Evolutionary conservation across 345 rosid genomes (phyloP).

Genomic region (Noccaea caerulescens): DNA sequence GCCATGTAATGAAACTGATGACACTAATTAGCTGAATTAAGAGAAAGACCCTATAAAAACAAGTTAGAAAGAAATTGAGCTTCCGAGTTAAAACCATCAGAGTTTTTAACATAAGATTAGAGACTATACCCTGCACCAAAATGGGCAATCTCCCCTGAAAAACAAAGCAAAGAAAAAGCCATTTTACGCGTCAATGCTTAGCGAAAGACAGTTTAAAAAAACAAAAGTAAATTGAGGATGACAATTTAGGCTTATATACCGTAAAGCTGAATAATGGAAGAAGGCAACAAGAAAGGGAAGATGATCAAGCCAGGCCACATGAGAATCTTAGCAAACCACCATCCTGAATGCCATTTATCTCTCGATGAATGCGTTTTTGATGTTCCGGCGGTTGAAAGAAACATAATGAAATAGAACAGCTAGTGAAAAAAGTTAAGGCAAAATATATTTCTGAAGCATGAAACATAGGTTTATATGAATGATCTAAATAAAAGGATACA

Average conservation of each 20-base stretch:
- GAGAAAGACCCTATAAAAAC: constrained; percentile 83
- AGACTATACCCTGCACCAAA: constrained; percentile 91
- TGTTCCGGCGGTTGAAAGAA: constrained; percentile 67
- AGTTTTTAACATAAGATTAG: constrained; percentile 21
- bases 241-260: constrained; percentile 49
- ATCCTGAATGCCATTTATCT: constrained; percentile 91
- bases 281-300: constrained; percentile 70
- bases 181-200: background rate
- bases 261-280: constrained; percentile 66
- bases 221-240: background rate
- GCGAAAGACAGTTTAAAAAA: background rate
- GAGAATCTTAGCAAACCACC: constrained; percentile 77
- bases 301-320: constrained; percentile 61
- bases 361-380: constrained; percentile 59
- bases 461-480: background rate
- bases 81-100: constrained; percentile 30
- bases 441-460: constrained; percentile 10
- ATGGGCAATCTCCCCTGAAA: constrained; percentile 89
- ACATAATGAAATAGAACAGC: constrained; percentile 77
- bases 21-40: constrained; percentile 87
- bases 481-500: constrained; percentile 60
- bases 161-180: constrained; percentile 24
- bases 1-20: constrained; percentile 88
- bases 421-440: constrained; percentile 43
- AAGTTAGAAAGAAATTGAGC: constrained; percentile 20